Base-by-base conservation (phyloP, 176 grass and related monocot genomes). In the Chrysopogon serrulatus region DNA sequence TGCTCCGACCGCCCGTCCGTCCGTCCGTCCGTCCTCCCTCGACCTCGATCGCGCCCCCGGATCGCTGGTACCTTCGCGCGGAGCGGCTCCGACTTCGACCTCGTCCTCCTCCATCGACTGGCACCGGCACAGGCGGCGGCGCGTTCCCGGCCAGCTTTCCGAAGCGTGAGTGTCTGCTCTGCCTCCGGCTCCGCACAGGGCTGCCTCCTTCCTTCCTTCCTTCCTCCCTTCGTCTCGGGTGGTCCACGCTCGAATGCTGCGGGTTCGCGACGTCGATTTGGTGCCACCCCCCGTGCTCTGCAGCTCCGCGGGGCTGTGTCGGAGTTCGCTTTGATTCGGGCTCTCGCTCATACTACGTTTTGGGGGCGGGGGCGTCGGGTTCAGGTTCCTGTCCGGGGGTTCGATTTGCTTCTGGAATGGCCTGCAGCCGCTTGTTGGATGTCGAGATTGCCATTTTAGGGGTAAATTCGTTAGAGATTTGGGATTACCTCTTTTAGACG, bases 51-150 rank as follows among this genome's bases (percentile, higher is more conserved):
- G 86, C 71, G 44, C 27, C 49, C 68, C 71, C 48, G 68, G 48
- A 71, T 85, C 68, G 79, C 75, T n/a, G 62, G 37, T 60, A 62
- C 33, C 78, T 74, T 13, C n/a, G 82, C 79, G 70, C 43, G 62
- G 73, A 35, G 4, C 23, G 71, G 60, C 28, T 31, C 27, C 61
- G 64, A 14, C 28, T 18, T 18, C 32, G 8, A 48, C 40, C 23
- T 13, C 41, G n/a, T 17, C 15, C 5, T 30, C 42, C 2, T 31
- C 16, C 51, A 62, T 51, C 32, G 28, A 73, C 73, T 37, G 57
- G 75, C 61, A 16, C 21, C 80, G 7, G 42, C 66, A 34, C n/a
- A n/a, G n/a, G 70, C 35, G 19, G 21, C 23, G 66, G 21, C 56
- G 60, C 48, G 10, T 6, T 83, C 30, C 76, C 68, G 66, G 31